Percentiles rank a stretch among this genome's conserved stretches.
Conservation (phyloP, 495 filamentous ascomycete genomes). For the Penicillium pulvis region DNA sequence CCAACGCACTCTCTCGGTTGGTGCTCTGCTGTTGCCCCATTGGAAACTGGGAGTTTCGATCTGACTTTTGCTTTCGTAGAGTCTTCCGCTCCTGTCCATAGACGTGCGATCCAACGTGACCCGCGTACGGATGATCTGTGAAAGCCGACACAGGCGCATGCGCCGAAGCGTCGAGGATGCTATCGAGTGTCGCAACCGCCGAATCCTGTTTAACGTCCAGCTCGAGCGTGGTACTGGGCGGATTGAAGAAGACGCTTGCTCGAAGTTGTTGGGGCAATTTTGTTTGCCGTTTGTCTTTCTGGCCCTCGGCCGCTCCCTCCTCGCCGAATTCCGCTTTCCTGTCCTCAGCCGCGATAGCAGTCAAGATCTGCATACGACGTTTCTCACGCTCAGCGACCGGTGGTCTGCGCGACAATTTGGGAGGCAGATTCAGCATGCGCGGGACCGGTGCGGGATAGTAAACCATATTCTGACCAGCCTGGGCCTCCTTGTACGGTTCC, state of each 20-base stretch:
- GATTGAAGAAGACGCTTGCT: slow-evolving; percentile 88
- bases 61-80: slow-evolving; percentile 23
- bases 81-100: slow-evolving; percentile 52
- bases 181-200: slow-evolving; percentile 86
- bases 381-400: slow-evolving; percentile 64
- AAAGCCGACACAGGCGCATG: slow-evolving; percentile 91
- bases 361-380: slow-evolving; percentile 66
- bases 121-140: slow-evolving; percentile 87
- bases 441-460: slow-evolving; percentile 96
- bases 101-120: slow-evolving; percentile 66
- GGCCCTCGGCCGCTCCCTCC: slow-evolving; percentile 27
- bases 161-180: slow-evolving; percentile 92
- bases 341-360: slow-evolving; percentile 50
- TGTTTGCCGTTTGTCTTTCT: slow-evolving; percentile 37
- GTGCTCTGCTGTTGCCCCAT: slow-evolving; percentile 26
- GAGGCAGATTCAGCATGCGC: slow-evolving; percentile 88
- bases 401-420: slow-evolving; percentile 77
- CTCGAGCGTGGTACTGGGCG: slow-evolving; percentile 59
- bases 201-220: slow-evolving; percentile 77
- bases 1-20: slow-evolving; percentile 9
- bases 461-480: slow-evolving; percentile 74
- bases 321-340: slow-evolving; percentile 44
- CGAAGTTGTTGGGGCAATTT: slow-evolving; percentile 83
- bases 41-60: slow-evolving; percentile 24
- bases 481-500: slow-evolving; percentile 63